A percentile compares a stretch with the other conserved stretches of the same genome.
Conservation (phyloP, 73 alveolate species). For the Tetrahymena thermophila region DNA sequence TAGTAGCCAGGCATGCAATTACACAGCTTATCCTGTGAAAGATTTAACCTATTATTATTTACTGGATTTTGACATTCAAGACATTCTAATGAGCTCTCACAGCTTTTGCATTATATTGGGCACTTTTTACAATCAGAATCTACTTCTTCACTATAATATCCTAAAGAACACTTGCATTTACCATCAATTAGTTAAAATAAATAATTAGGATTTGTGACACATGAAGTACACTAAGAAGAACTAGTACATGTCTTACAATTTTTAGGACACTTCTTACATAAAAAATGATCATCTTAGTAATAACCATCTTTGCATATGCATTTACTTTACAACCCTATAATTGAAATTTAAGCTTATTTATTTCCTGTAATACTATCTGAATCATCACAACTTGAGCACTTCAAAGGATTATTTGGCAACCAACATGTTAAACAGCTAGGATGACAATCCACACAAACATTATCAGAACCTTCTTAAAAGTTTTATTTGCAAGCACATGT, state of each 20-base stretch:
- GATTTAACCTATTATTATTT: not conserved
- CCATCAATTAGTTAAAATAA: not conserved
- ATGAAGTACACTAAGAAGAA: not conserved
- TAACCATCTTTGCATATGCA: not conserved
- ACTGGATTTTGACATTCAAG: not conserved
- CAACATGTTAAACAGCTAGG: not conserved
- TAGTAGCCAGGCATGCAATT: not conserved
- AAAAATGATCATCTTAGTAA: not conserved
- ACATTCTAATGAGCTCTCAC: not conserved
- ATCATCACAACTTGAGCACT: not conserved
- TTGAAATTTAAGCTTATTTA: no score
- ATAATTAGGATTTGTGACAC: not conserved
- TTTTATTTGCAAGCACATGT: not conserved
- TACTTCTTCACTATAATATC: not conserved
- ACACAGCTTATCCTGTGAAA: not conserved
- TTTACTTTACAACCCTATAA: no score
- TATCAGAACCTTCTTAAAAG: not conserved
- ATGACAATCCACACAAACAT: not conserved
- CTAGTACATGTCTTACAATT: not conserved
- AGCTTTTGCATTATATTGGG: not conserved
- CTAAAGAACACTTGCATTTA: not conserved
- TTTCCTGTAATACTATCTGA: not conserved
- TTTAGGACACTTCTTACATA: not conserved
- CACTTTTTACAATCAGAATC: not conserved
- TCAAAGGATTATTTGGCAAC: not conserved